Evolutionary conservation across 2,329 filamentous ascomycete genomes (phyloP).

Genomic region (Periconia sp.): DNA sequence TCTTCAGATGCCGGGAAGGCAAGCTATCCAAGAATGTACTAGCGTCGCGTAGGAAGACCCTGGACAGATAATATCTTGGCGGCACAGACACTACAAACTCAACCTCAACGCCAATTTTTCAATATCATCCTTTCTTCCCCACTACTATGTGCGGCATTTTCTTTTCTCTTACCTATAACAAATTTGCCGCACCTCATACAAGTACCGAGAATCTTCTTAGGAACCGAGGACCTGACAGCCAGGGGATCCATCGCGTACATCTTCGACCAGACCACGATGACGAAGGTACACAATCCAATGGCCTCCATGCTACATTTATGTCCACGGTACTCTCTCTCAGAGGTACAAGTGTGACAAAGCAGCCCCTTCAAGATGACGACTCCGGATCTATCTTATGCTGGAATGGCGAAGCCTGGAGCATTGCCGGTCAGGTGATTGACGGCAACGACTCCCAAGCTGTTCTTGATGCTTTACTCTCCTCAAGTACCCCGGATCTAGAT

Average conservation of each 20-base stretch:
- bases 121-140: conserved; percentile 12
- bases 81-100: too few relatives aligned
- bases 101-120: too few relatives aligned
- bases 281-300: conserved; percentile 1
- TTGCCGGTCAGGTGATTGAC: conserved; percentile 62
- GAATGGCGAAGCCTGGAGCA: conserved; percentile 96
- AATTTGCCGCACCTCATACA: conserved; percentile 27
- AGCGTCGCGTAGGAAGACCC: too few relatives aligned
- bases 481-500: conserved; percentile 5
- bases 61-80: too few relatives aligned
- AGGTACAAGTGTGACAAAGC: conserved; percentile 71
- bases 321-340: conserved; percentile 93
- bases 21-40: too few relatives aligned
- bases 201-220: conserved; percentile 32
- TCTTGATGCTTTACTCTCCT: conserved; percentile 62
- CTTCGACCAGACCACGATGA: conserved; percentile 9
- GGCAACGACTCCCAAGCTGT: conserved; percentile 82
- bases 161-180: conserved; percentile 52
- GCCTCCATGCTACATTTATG: conserved; percentile 65
- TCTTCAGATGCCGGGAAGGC: too few relatives aligned
- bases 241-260: conserved; percentile 19
- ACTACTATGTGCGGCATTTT: conserved; percentile 56
- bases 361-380: conserved; percentile 70
- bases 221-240: conserved; percentile 42
- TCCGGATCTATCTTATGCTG: conserved; percentile 80